phyloP scores from a whole-genome alignment of 2,329 filamentous ascomycete genomes.

The Emydomyces testavorans region DNA sequence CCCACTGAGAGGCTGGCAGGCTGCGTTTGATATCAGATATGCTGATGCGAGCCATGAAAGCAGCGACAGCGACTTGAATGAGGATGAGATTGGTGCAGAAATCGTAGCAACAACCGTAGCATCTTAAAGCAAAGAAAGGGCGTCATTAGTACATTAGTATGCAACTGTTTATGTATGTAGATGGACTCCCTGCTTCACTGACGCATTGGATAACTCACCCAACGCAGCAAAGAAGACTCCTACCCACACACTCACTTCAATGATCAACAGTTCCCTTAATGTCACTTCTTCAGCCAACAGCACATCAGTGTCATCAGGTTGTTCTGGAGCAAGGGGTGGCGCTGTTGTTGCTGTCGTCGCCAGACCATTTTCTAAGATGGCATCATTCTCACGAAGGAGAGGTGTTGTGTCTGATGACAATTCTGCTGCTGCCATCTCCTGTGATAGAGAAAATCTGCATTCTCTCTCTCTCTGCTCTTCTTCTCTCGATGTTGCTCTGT shows the following conservation, averaged over 20 bases:
- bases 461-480: not conserved
- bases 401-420: constrained; percentile 15
- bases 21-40: constrained; percentile 79
- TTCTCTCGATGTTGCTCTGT: not conserved
- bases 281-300: constrained; percentile 36
- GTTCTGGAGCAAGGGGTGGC: not conserved
- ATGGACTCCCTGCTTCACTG: too few relatives aligned
- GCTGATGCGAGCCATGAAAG: constrained; percentile 81
- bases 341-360: not conserved
- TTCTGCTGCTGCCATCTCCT: not conserved
- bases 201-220: constrained; percentile 28
- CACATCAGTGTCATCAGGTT: constrained; percentile 9
- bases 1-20: constrained; percentile 73
- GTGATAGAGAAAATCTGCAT: not conserved
- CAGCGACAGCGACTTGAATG: constrained; percentile 68
- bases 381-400: constrained; percentile 12
- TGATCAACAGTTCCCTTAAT: constrained; percentile 38
- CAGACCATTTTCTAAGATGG: constrained; percentile 1
- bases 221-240: constrained; percentile 47
- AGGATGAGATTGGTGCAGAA: constrained; percentile 68
- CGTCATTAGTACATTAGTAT: not conserved
- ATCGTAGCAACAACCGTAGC: constrained; percentile 77
- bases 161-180: too few relatives aligned
- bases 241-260: constrained; percentile 42
- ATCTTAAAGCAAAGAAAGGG: constrained; percentile 37